Evolutionary conservation across 1,139 yeast genomes (phyloP), one percentile per base, ranked within the genome.

Genomic region (Candida tetrigidarum): DNA sequence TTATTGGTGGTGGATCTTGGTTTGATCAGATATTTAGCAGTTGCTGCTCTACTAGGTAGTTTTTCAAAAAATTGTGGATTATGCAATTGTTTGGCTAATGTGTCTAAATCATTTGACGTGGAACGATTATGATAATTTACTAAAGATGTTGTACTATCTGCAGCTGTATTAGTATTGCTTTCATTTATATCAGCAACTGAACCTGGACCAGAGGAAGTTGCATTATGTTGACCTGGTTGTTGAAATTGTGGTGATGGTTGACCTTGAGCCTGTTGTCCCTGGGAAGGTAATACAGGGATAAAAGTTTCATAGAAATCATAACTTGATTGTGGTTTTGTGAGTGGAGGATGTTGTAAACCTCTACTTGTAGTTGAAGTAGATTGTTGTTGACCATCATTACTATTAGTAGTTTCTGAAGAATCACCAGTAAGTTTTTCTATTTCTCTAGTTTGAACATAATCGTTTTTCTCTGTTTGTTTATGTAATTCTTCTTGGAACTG

Each of bases 301-400:
- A 74, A 65, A 3, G 71, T 50, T 43, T 74, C 77, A 56, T 74
- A 74, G 50, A 74, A 73, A 47, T 71, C 77, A 54, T 71, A 73
- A 15, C 72, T 58, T 11, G 73, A 63, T 41, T 46, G 44, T 10
- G 41, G 38, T 36, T 37, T 35, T 16, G 40, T 40, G 35, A 23
- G 3, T 20, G 22, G 9, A 26, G 38, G 32, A n/a, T 43, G 39
- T 29, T 27, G 38, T 23, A 30, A n/a, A 3, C 16, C 38, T 26
- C 37, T 39, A n/a, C 27, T 38, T 10, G 15, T 29, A 10, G 28
- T 37, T n/a, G 35, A 35, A 20, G 47, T 37, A 11, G 41, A 27
- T 27, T 37, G 39, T 37, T 44, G 44, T 23, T 27, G 35, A 12
- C 44, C 49, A 32, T 26, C 39, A 12, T 27, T 34, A 18, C 35